Conservation (phyloP, 805 yeast genomes). For the Suhomyces emberorum region DNA sequence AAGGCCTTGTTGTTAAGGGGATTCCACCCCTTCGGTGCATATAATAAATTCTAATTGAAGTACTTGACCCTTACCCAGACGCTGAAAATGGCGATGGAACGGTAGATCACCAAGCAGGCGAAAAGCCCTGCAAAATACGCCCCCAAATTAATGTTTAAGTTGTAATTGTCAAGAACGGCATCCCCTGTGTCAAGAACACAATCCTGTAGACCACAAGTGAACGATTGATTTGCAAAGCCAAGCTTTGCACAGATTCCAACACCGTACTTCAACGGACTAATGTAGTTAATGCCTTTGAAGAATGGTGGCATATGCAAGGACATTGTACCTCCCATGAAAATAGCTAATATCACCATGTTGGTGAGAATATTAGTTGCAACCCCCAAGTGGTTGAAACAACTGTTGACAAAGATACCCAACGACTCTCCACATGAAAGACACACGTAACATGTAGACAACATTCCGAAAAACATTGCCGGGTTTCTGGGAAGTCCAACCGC, state of each 20-base stretch:
- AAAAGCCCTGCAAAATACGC: conserved; percentile 38
- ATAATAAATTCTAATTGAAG: conserved; percentile 4
- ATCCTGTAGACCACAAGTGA: conserved; percentile 45
- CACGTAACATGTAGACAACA: conserved; percentile 51
- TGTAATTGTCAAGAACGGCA: conserved; percentile 53
- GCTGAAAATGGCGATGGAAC: conserved; percentile 30
- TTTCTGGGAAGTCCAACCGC: conserved; percentile 73
- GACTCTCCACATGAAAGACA: conserved; percentile 79
- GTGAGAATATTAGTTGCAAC: conserved; percentile 75
- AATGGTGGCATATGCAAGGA: conserved; percentile 72
- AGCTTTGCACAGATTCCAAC: conserved; percentile 60
- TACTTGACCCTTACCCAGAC: conserved; percentile 15
- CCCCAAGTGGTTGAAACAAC: conserved; percentile 70
- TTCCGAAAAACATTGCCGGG: conserved; percentile 62
- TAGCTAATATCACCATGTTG: conserved; percentile 62
- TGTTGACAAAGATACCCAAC: conserved; percentile 76
- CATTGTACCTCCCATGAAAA: conserved; percentile 82
- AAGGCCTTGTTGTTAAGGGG: too few relatives aligned
- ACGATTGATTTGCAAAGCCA: conserved; percentile 49
- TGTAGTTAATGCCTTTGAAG: conserved; percentile 65
- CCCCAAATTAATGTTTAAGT: conserved; percentile 33
- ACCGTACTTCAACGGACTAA: conserved; percentile 76
- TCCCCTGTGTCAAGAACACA: conserved; percentile 55
- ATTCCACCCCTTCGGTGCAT: too few relatives aligned
- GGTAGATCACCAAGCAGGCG: conserved; percentile 40